These are phyloP conservation scores for Suillus placidus DNA, from an alignment of 768 basidiomycete genomes.

Conservation along the genomic window DNA sequence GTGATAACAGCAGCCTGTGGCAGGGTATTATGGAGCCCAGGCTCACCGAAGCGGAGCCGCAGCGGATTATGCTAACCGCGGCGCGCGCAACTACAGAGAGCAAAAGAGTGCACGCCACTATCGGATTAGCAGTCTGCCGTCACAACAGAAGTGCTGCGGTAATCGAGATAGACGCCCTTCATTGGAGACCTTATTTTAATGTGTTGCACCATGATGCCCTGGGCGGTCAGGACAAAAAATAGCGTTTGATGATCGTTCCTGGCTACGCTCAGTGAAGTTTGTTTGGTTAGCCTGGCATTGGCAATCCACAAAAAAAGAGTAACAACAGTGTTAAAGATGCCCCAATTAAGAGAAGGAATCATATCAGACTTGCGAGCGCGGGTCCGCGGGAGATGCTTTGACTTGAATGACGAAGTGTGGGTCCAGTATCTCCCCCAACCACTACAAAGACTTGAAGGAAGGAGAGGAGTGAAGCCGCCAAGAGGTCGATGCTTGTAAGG, in stretches of 20 bases:
- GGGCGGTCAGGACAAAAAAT: background rate
- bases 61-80: background rate
- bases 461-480: background rate
- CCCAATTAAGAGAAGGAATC: background rate
- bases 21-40: background rate
- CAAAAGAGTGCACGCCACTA: background rate
- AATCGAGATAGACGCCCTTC: background rate
- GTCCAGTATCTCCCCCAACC: background rate
- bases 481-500: no score
- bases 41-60: background rate
- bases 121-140: background rate
- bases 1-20: background rate
- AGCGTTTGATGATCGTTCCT: slow-evolving; percentile 8
- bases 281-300: background rate
- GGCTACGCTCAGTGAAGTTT: background rate
- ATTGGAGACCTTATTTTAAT: background rate
- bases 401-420: background rate
- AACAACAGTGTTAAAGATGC: background rate
- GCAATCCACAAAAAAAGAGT: background rate
- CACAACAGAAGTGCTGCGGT: background rate
- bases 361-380: background rate
- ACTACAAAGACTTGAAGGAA: background rate
- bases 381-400: background rate
- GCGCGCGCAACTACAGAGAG: background rate
- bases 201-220: slow-evolving; percentile 1